phyloP scores from a whole-genome alignment of 306 rosid genomes.

The Biancaea sappan region DNA sequence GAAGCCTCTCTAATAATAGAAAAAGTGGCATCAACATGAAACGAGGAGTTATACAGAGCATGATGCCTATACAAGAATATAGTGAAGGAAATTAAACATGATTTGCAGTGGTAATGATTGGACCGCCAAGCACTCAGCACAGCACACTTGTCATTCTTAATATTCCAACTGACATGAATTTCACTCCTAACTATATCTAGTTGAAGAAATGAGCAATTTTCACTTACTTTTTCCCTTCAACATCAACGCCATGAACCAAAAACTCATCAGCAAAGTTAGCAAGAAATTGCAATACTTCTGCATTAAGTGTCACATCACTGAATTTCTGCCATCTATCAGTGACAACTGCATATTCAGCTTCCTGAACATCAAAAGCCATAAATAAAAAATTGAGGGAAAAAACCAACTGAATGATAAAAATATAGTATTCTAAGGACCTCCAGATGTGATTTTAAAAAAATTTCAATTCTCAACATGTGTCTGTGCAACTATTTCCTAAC shows the following conservation, averaged over 20 bases:
- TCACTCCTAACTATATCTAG: not conserved
- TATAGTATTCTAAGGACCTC: not conserved
- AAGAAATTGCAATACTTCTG: constrained; percentile 66
- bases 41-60: constrained; percentile 2
- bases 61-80: not conserved
- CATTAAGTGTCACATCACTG: constrained; percentile 72
- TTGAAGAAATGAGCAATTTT: not conserved
- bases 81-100: not conserved
- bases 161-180: not conserved
- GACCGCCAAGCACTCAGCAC: constrained; percentile 7
- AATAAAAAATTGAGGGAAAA: constrained; percentile 36
- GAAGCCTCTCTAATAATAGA: not conserved
- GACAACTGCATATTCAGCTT: constrained; percentile 83
- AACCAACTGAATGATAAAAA: not conserved
- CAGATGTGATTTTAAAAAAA: too few species aligned
- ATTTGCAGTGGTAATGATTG: not conserved
- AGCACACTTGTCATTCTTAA: not conserved
- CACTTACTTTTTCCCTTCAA: constrained; percentile 94
- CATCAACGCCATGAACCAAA: constrained; percentile 96
- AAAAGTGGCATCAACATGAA: constrained; percentile 5
- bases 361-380: constrained; percentile 51
- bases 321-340: constrained; percentile 98
- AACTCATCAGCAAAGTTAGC: constrained; percentile 89
- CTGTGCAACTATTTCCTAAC: constrained; percentile 7
- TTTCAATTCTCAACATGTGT: not conserved